Percentiles rank a stretch among this genome's conserved stretches.
Evolutionary conservation across 2,329 filamentous ascomycete genomes (phyloP).

Genomic region (Lachnum nothofagi): DNA sequence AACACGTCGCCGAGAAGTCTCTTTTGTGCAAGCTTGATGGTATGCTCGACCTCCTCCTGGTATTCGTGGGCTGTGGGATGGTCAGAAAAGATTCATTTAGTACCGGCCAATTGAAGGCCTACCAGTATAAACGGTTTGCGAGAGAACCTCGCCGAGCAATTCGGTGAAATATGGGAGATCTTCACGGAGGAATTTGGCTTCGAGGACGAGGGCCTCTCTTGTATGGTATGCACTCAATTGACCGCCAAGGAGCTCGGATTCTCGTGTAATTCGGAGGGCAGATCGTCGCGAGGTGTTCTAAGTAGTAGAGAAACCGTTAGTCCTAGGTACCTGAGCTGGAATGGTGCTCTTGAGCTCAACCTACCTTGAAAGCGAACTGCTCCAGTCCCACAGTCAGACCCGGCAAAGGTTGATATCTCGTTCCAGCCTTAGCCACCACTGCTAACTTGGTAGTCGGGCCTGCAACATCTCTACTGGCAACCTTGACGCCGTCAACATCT

Average conservation of each 20-base stretch:
- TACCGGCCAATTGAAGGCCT: constrained; percentile 35
- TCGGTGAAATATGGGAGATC: constrained; percentile 98
- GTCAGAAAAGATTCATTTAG: constrained; percentile 9
- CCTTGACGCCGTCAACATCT: constrained; percentile 83
- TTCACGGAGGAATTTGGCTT: constrained; percentile 90
- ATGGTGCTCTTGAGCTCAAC: constrained; percentile 37
- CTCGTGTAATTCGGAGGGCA: constrained; percentile 85
- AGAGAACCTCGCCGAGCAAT: constrained; percentile 85
- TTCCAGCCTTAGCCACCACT: constrained; percentile 88
- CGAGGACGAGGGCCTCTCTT: constrained; percentile 85
- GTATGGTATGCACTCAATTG: constrained; percentile 84
- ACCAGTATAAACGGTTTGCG: constrained; percentile 80
- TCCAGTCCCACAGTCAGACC: constrained; percentile 86
- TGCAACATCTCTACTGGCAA: constrained; percentile 82
- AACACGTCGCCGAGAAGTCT: constrained; percentile 58
- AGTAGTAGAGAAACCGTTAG: constrained; percentile 11
- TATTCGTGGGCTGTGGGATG: constrained; percentile 70
- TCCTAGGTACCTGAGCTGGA: not conserved
- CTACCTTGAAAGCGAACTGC: constrained; percentile 92
- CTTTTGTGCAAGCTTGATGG: constrained; percentile 74
- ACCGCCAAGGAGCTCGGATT: constrained; percentile 90
- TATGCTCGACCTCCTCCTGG: constrained; percentile 75
- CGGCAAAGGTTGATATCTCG: constrained; percentile 83
- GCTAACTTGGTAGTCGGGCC: constrained; percentile 88
- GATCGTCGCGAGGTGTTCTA: constrained; percentile 84